Percentiles rank a stretch among this genome's conserved stretches.
Conservation (phyloP, 2,329 filamentous ascomycete species). For the Xylariaceae sp. region DNA sequence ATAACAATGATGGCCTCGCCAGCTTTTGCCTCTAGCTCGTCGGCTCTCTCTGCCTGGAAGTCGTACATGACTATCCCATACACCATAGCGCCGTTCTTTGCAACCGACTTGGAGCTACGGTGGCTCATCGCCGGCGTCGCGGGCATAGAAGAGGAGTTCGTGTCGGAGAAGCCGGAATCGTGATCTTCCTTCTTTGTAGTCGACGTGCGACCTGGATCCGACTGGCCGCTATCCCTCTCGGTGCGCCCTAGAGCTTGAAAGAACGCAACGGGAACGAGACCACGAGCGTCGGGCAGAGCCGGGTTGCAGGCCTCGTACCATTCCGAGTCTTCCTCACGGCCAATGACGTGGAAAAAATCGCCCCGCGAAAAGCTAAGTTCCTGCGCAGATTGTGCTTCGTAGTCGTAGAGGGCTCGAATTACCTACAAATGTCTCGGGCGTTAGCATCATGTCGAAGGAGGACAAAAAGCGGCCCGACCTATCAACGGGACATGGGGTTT, state of each 20-base stretch:
- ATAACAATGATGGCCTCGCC: slow-evolving; percentile 98
- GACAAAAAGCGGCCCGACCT: slow-evolving; percentile 10
- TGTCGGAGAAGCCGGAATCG: slow-evolving; percentile 87
- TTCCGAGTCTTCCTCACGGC: slow-evolving; percentile 88
- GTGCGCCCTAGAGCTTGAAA: slow-evolving; percentile 93
- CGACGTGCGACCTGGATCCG: slow-evolving; percentile 55
- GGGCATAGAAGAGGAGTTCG: slow-evolving; percentile 35
- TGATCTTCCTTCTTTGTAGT: slow-evolving; percentile 69
- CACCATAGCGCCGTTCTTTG: slow-evolving; percentile 77
- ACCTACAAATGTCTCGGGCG: slow-evolving; percentile 60
- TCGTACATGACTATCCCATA: slow-evolving; percentile 98
- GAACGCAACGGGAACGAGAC: slow-evolving; percentile 89
- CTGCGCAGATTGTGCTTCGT: slow-evolving; percentile 73
- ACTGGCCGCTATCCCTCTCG: slow-evolving; percentile 82
- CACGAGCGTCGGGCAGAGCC: slow-evolving; percentile 79
- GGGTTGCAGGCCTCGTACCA: slow-evolving; percentile 99
- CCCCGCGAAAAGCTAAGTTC: slow-evolving; percentile 91
- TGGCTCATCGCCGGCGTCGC: slow-evolving; percentile 44
- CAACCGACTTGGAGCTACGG: slow-evolving; percentile 54
- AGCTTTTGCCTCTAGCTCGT: slow-evolving; percentile 92
- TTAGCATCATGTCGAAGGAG: slow-evolving; percentile 22
- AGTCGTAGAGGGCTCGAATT: slow-evolving; percentile 95
- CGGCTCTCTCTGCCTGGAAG: slow-evolving; percentile 91
- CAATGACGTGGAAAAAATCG: slow-evolving; percentile 98
- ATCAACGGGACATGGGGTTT: slow-evolving; percentile 9